phyloP scores from a whole-genome alignment of 768 basidiomycete species.

The Hortiboletus campestris region DNA sequence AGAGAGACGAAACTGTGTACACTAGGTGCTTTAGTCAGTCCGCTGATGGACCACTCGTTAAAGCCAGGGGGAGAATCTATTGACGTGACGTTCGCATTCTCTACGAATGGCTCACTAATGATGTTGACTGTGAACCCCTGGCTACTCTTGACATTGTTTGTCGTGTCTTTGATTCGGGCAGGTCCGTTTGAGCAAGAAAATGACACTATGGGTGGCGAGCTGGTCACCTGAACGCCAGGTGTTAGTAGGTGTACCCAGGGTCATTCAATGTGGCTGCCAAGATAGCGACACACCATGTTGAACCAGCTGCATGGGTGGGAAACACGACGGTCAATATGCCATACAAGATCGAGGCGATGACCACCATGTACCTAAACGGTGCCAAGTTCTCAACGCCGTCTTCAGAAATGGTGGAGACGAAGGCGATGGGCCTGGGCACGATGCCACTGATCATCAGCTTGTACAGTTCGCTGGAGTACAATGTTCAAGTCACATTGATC shows the following conservation, averaged over 20 bases:
- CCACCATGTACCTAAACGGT: constrained; percentile 36
- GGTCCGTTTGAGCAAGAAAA: constrained; percentile 26
- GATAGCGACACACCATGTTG: constrained; percentile 19
- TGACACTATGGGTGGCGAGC: constrained; percentile 36
- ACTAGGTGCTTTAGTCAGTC: constrained; percentile 38
- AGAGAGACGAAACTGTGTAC: not conserved
- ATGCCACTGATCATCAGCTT: constrained; percentile 38
- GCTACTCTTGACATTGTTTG: constrained; percentile 39
- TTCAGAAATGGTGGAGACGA: constrained; percentile 37
- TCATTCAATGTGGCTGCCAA: too few relatives aligned
- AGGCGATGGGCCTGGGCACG: constrained; percentile 46
- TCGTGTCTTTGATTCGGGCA: constrained; percentile 40
- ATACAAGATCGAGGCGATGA: not conserved
- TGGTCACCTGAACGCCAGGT: constrained; percentile 15
- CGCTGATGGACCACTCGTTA: constrained; percentile 42
- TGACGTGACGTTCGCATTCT: constrained; percentile 38
- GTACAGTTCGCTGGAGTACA: constrained; percentile 27
- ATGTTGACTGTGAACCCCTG: constrained; percentile 51
- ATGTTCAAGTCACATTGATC: not conserved
- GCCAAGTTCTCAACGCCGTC: constrained; percentile 41
- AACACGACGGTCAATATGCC: not conserved
- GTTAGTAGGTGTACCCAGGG: not conserved
- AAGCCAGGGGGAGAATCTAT: constrained; percentile 34
- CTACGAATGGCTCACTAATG: constrained; percentile 50
- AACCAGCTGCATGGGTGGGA: constrained; percentile 23